Conservation (phyloP, 2,329 filamentous ascomycete genomes). For the Drechslerella coelobrocha region DNA sequence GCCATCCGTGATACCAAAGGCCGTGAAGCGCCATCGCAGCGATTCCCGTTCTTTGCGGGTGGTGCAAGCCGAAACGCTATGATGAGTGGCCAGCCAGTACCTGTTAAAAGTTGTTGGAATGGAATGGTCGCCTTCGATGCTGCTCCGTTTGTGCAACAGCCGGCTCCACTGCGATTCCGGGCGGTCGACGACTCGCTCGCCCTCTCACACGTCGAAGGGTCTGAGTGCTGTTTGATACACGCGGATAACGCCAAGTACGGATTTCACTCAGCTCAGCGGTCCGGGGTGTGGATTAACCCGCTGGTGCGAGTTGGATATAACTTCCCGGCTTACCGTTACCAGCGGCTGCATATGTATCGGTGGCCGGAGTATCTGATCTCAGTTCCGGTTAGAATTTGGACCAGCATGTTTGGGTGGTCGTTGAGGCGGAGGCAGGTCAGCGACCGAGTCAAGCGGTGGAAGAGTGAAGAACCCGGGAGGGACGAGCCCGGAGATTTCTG, state of each 20-base stretch:
- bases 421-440: constrained; percentile 59
- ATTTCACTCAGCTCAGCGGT: constrained; percentile 20
- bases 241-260: constrained; percentile 69
- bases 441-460: constrained; percentile 59
- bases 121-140: constrained; percentile 67
- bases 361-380: constrained; percentile 64
- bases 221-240: constrained; percentile 79
- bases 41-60: constrained; percentile 68
- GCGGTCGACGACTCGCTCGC: constrained; percentile 70
- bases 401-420: constrained; percentile 57
- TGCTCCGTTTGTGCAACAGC: constrained; percentile 63
- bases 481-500: constrained; percentile 58
- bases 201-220: constrained; percentile 71
- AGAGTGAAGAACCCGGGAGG: constrained; percentile 60
- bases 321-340: constrained; percentile 63
- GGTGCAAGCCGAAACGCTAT: constrained; percentile 64
- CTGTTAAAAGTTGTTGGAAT: constrained; percentile 73
- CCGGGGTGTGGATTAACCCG: constrained; percentile 73
- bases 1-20: constrained; percentile 66
- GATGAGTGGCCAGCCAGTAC: constrained; percentile 64
- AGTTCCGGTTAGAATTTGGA: constrained; percentile 58
- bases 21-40: constrained; percentile 63
- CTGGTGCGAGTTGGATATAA: constrained; percentile 73
- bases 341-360: constrained; percentile 53
- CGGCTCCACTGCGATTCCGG: constrained; percentile 66